A percentile compares a stretch with the other conserved stretches of the same genome.
These are phyloP conservation scores for Puccinia horiana DNA, from an alignment of 1,284 basidiomycete genomes.

Conservation along the genomic window DNA sequence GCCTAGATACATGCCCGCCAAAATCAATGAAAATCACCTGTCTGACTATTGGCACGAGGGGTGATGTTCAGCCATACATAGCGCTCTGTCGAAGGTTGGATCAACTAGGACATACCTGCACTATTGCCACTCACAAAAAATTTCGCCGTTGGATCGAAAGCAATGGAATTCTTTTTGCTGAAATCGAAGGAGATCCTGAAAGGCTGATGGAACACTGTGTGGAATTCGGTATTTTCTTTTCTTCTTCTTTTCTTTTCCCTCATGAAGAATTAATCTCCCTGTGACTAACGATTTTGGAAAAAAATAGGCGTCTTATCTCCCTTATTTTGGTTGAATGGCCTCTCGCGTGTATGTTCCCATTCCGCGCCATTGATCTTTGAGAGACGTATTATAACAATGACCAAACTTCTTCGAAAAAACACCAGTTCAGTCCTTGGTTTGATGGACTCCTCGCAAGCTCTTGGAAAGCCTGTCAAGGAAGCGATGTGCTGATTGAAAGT, in stretches of 20 bases:
- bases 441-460: constrained; percentile 90
- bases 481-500: constrained; percentile 88
- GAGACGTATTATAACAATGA: background rate
- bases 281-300: background rate
- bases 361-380: background rate
- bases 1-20: background rate
- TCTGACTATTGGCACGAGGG: constrained; percentile 60
- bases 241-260: background rate
- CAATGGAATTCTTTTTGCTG: constrained; percentile 65
- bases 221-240: constrained; percentile 23
- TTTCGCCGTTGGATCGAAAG: constrained; percentile 66
- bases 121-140: constrained; percentile 69
- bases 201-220: constrained; percentile 63
- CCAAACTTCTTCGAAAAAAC: constrained; percentile 13
- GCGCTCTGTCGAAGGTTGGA: constrained; percentile 66
- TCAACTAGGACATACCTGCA: constrained; percentile 66
- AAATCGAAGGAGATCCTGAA: constrained; percentile 66
- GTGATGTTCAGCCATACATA: constrained; percentile 72
- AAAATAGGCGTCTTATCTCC: constrained; percentile 70
- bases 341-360: constrained; percentile 69
- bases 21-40: constrained; percentile 40
- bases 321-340: constrained; percentile 83
- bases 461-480: constrained; percentile 91
- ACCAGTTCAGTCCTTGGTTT: constrained; percentile 89
- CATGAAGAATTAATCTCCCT: background rate